A percentile compares a stretch with the other conserved stretches of the same genome.
Evolutionary conservation across 2,329 filamentous ascomycete genomes (phyloP).

Genomic region (Colletotrichum cuscutae): DNA sequence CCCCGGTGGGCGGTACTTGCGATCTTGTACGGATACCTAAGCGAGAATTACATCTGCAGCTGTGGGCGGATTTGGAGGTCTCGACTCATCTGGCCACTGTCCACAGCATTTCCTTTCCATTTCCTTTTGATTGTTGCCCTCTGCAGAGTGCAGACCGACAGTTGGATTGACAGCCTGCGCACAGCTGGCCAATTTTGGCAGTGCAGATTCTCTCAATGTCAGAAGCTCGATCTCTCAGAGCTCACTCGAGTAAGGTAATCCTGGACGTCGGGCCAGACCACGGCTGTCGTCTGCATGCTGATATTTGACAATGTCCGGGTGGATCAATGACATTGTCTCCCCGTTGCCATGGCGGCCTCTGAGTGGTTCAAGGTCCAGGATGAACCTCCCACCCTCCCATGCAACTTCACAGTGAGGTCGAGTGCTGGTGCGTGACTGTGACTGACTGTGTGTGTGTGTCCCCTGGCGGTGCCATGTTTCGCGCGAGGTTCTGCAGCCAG

Average conservation of each 20-base stretch:
- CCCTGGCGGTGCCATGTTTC: constrained; percentile 19
- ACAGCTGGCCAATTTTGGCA: background rate
- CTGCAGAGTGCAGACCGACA: background rate
- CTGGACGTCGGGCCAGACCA: background rate
- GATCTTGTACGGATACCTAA: constrained; percentile 11
- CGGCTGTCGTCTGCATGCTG: background rate
- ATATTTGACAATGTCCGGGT: constrained; percentile 19
- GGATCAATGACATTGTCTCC: constrained; percentile 1
- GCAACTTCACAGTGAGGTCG: background rate
- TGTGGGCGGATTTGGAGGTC: constrained; percentile 4
- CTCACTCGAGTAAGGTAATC: background rate
- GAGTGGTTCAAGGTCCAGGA: background rate
- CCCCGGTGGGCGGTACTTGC: background rate
- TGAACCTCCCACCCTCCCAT: background rate
- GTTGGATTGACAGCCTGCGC: background rate
- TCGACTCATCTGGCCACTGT: constrained; percentile 25
- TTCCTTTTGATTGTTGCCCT: background rate
- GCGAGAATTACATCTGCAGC: constrained; percentile 3
- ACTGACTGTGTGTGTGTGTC: background rate
- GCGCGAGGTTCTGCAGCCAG: constrained; percentile 17
- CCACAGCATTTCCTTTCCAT: background rate
- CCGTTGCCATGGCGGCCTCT: background rate
- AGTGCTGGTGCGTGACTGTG: no score
- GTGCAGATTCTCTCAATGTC: background rate
- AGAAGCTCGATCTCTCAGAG: background rate